Evolutionary conservation across 2,329 filamentous ascomycete species (phyloP).

Genomic region (Microdochium paspali): DNA sequence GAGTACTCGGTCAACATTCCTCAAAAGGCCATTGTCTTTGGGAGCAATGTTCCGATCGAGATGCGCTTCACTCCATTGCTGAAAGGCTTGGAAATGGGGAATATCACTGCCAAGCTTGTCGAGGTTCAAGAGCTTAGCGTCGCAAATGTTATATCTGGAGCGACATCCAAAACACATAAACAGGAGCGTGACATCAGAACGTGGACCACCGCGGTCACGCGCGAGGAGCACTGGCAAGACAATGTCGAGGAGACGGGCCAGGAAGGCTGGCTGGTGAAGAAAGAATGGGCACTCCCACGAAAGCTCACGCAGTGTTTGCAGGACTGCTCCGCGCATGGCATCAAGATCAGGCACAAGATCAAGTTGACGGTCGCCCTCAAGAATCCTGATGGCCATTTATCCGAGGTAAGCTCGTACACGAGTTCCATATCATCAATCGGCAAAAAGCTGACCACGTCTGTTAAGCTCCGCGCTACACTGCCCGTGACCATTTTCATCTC

Average conservation of each 20-base stretch:
- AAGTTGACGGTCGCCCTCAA: conserved; percentile 84
- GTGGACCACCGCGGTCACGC: conserved; percentile 45
- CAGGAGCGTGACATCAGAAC: conserved; percentile 53
- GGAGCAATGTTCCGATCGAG: conserved; percentile 73
- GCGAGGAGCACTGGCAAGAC: conserved; percentile 58
- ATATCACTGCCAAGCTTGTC: conserved; percentile 69
- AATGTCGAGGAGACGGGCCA: conserved; percentile 59
- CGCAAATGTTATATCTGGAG: conserved; percentile 26
- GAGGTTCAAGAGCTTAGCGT: conserved; percentile 65
- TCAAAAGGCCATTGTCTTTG: conserved; percentile 89
- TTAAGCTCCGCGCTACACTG: conserved; percentile 73
- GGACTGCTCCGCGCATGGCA: conserved; percentile 78
- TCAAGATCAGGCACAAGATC: conserved; percentile 88
- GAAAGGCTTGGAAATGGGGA: conserved; percentile 81
- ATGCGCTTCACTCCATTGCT: conserved; percentile 82
- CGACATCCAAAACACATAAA: conserved; percentile 46
- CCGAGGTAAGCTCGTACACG: conserved; percentile 51
- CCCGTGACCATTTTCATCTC: conserved; percentile 94
- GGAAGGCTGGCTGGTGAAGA: conserved; percentile 55
- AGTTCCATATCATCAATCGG: not conserved
- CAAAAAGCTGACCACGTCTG: conserved; percentile 5
- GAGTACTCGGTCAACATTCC: conserved; percentile 92
- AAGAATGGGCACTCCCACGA: conserved; percentile 64
- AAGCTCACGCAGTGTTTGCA: conserved; percentile 77
- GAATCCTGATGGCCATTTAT: conserved; percentile 91